A percentile compares a stretch with the other conserved stretches of the same genome.
These are phyloP conservation scores for Monilinia aucupariae DNA, from an alignment of 2,329 filamentous ascomycete genomes.

Conservation along the genomic window DNA sequence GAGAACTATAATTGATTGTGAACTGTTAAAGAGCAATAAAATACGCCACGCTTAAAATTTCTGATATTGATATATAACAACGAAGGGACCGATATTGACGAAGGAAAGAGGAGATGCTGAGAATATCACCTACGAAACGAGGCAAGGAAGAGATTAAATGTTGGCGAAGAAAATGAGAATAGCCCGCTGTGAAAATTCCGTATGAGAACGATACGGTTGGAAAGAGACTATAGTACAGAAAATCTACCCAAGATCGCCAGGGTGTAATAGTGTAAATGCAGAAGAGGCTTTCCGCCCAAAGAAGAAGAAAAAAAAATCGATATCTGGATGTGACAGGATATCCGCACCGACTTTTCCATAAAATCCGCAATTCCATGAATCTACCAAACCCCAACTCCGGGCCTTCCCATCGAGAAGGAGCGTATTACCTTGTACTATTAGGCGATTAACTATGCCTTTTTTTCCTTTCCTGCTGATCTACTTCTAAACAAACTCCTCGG, in stretches of 20 bases:
- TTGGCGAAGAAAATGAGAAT: background rate
- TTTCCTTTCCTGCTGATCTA: conserved; percentile 13
- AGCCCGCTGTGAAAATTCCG: background rate
- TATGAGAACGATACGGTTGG: background rate
- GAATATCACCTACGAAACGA: no score
- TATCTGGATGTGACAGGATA: conserved; percentile 6
- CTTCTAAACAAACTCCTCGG: conserved; percentile 14
- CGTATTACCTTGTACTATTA: background rate
- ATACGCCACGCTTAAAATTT: no score
- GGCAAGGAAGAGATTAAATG: background rate
- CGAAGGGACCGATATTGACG: no score
- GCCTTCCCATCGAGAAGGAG: background rate
- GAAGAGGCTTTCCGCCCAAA: background rate
- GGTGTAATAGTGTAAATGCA: background rate
- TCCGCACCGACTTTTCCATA: background rate
- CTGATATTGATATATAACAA: no score
- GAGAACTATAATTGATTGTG: no score
- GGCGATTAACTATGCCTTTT: background rate
- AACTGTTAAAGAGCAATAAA: no score
- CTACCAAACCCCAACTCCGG: background rate
- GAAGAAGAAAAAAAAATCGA: background rate
- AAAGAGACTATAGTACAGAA: background rate
- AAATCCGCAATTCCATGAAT: background rate
- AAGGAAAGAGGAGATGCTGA: no score
- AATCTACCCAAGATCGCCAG: background rate